Base-by-base conservation (phyloP, 2,329 filamentous ascomycete genomes). In the Fusarium succisae region DNA sequence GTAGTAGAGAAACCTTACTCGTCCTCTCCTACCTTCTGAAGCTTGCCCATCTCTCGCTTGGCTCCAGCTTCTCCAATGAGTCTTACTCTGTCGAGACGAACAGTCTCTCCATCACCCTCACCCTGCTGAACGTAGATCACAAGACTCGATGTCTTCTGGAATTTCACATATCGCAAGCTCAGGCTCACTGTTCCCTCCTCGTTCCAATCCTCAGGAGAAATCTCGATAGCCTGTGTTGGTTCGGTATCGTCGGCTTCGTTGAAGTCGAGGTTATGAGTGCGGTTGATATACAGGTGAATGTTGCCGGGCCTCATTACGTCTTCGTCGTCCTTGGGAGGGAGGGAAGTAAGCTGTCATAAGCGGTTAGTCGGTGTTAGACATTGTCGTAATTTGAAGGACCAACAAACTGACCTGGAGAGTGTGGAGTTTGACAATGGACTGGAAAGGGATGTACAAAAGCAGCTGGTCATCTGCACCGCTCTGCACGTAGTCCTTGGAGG, bases 401-500 rank as follows among this genome's bases (percentile, higher is more conserved):
- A 37, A 41, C 32, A 35, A 30, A 73, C 83, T 66, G 84, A 90
- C 90, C 86, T 92, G 91, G 38, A 92, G 84, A 17, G 94, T 95
- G 84, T 98, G 96, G 58, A 98, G 88, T 86, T 98, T 99, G 74
- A 98, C 82, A 54, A 91, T 94, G 38, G 92, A 91, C 82, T 95
- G 92, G 84, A 99, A 98, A 2, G 96, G 96, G 65, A 97, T 88
- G 83, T 92, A 98, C 53, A 99, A 88, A 89, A 98, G 93, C 71
- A 99, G 86, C 86, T 99, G 96, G 84, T 98, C 95, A 80, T 99
- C 96, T 41, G 96, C 97, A 80, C 98, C 96, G 82, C 94, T 98
- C 86, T 98, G 94, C 28, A 98, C 91, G 92, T 94, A 98, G 83
- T 99, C 96, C 80, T 90, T 90, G 62, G 70, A 48, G 28, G 75